A percentile compares a stretch with the other conserved stretches of the same genome.
phyloP scores from a whole-genome alignment of 2,329 filamentous ascomycete species.

The Zasmidium angulare region DNA sequence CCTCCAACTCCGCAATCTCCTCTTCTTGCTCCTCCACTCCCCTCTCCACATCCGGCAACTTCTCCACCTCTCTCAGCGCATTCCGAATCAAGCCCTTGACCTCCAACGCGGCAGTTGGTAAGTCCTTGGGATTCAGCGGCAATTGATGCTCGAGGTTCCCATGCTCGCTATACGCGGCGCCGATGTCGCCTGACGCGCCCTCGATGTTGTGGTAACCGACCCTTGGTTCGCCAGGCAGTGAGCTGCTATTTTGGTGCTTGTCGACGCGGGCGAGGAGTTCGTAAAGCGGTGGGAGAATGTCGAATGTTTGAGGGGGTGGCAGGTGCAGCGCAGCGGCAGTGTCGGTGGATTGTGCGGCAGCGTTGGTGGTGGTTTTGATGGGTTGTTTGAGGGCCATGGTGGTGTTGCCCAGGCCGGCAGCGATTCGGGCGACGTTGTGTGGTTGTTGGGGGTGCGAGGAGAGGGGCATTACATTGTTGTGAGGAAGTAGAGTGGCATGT shows the following conservation, averaged over 20 bases:
- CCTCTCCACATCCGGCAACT: slow-evolving; percentile 69
- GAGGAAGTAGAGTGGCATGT: neutral
- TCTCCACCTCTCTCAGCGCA: slow-evolving; percentile 65
- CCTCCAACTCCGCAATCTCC: slow-evolving; percentile 68
- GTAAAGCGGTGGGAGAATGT: slow-evolving; percentile 79
- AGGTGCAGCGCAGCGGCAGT: slow-evolving; percentile 42
- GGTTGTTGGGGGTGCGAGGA: neutral
- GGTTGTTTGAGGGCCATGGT: slow-evolving; percentile 21
- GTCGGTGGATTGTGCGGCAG: slow-evolving; percentile 17
- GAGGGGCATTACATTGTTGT: neutral
- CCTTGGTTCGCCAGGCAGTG: slow-evolving; percentile 1
- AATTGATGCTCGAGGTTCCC: slow-evolving; percentile 10
- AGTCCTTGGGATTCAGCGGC: slow-evolving; percentile 68
- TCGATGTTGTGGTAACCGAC: slow-evolving; percentile 4
- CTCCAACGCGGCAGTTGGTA: slow-evolving; percentile 70
- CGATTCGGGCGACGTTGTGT: neutral
- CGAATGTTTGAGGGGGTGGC: slow-evolving; percentile 78
- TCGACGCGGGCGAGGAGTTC: slow-evolving; percentile 71
- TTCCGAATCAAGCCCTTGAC: slow-evolving; percentile 72
- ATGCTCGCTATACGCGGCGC: slow-evolving; percentile 40
- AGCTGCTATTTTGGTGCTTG: slow-evolving; percentile 13
- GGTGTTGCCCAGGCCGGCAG: neutral
- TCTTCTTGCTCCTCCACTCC: slow-evolving; percentile 66
- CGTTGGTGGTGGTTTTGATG: slow-evolving; percentile 24
- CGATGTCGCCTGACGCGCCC: slow-evolving; percentile 14